Percentiles rank a stretch among this genome's conserved stretches.
These are phyloP conservation scores for Talaromyces amestolkiae DNA, from an alignment of 2,329 filamentous ascomycete species.

Conservation along the genomic window DNA sequence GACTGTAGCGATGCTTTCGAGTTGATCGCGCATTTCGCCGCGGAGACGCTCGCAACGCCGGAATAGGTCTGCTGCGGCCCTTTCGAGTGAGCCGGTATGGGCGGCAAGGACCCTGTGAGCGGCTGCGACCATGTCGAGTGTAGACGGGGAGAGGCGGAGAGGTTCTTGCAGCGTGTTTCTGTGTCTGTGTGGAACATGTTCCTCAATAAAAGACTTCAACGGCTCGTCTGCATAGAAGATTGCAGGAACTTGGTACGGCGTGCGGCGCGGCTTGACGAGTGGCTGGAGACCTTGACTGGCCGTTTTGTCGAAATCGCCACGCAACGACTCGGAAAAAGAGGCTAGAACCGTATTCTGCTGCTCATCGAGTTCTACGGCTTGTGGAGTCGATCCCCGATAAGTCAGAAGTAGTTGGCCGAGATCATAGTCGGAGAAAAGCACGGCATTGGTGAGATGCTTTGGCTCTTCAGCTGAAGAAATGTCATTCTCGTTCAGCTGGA, in stretches of 20 bases:
- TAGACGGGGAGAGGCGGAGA: conserved; percentile 48
- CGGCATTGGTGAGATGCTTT: conserved; percentile 46
- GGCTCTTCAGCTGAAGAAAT: conserved; percentile 23
- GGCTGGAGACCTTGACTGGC: conserved; percentile 20
- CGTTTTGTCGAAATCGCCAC: conserved; percentile 28
- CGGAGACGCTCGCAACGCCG: conserved; percentile 50
- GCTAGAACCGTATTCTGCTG: conserved; percentile 36
- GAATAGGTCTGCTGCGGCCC: conserved; percentile 52
- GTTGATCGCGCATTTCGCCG: conserved; percentile 48
- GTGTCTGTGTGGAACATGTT: conserved; percentile 44
- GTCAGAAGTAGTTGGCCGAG: conserved; percentile 59
- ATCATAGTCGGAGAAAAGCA: conserved; percentile 57
- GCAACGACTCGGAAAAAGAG: conserved; percentile 27
- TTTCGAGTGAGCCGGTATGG: conserved; percentile 47
- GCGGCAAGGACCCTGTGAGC: conserved; percentile 48
- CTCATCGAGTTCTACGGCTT: conserved; percentile 53
- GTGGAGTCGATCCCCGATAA: conserved; percentile 47
- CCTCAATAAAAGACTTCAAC: conserved; percentile 42
- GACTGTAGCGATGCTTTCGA: conserved; percentile 45
- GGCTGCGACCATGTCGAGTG: conserved; percentile 47
- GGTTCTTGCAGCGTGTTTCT: conserved; percentile 44
- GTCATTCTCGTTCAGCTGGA: conserved; percentile 39
- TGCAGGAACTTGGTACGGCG: conserved; percentile 44
- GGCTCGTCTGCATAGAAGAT: conserved; percentile 41
- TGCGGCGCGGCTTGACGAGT: conserved; percentile 32